Evolutionary conservation across 2,329 filamentous ascomycete genomes (phyloP), one percentile per base, ranked within the genome.

Genomic region (Phialemonium atrogriseum): DNA sequence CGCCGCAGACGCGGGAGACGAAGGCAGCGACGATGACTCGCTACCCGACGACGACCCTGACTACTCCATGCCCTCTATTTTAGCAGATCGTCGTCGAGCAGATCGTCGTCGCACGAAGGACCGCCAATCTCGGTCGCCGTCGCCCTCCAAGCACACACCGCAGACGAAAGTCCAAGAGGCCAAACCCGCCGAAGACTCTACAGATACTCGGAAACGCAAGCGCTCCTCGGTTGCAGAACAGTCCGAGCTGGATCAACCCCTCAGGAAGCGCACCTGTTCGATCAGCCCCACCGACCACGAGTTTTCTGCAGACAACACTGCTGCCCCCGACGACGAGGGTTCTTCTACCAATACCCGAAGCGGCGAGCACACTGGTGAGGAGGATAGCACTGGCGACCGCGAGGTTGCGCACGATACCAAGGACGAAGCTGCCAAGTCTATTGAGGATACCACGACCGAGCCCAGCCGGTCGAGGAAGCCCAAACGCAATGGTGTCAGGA

Each of bases 251-350:
- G 64, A 66, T 16, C 63, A 68, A 41, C 68, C 68, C 6, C 48
- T 62, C 24, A 62, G 68, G 37, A 77, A 77, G 51, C 67, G 72
- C 36, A 62, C 63, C n/a, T 64, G 60, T 15, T 70, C 70, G 7
- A 55, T 67, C 25, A 55, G 50, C 20, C 50, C 49, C 4, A 45
- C 51, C 15, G 62, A 59, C 13, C 54, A 52, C 24, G 59, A 59
- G 12, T 47, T 47, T 36, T 32, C 51, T 41, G 30, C 56, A 18
- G 51, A 55, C 20, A 47, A 49, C 10, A 41, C 47, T 5, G 38
- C 50, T 15, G 49, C 56, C 18, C 50, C 56, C 18, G 59, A 62
- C 33, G 59, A 59, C 32, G 53, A 56, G 32, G 47, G 44, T 14
- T 43, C 55, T 21, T 57, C 58, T 11, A 54, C 49, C 19, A 53